These are phyloP conservation scores for Thalassiosira profunda DNA, from an alignment of 108 stramenopile species.

Conservation along the genomic window DNA sequence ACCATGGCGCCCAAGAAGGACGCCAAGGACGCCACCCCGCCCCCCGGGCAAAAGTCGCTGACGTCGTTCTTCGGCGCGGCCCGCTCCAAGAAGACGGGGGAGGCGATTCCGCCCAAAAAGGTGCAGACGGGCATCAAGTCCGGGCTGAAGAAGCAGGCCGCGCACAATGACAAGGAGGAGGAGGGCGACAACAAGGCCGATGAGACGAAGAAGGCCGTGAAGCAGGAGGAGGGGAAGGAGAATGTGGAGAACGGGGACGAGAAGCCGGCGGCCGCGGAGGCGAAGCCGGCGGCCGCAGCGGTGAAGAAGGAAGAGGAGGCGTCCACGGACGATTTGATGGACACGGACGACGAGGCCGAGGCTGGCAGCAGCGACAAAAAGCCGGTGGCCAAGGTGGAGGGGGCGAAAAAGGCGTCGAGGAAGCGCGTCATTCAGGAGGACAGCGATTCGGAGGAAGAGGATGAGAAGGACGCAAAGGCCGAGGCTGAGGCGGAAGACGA, in stretches of 20 bases:
- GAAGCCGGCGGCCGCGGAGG: background rate
- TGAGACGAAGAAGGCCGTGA: background rate
- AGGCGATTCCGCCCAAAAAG: background rate
- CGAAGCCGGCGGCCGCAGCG: background rate
- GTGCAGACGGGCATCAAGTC: constrained; percentile 13
- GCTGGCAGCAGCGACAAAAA: background rate
- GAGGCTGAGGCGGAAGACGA: constrained; percentile 16
- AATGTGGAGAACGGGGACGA: background rate
- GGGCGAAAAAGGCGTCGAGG: background rate
- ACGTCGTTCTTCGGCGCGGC: constrained; percentile 62
- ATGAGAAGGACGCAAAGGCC: constrained; percentile 7
- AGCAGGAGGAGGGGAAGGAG: background rate
- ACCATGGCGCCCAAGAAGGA: background rate
- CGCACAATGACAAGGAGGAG: constrained; percentile 23
- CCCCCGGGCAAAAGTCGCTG: constrained; percentile 29
- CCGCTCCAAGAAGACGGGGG: constrained; percentile 12
- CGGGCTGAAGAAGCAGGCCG: background rate
- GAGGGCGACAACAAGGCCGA: constrained; percentile 22
- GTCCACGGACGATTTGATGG: constrained; percentile 6
- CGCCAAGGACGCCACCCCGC: background rate
- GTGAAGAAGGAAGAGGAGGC: background rate
- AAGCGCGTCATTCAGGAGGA: constrained; percentile 29
- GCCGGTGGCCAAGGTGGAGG: background rate
- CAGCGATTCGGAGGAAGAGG: constrained; percentile 10
- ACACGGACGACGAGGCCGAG: constrained; percentile 36